phyloP scores from a whole-genome alignment of 352 stramenopile species.

The Elongisporangium undulatum region DNA sequence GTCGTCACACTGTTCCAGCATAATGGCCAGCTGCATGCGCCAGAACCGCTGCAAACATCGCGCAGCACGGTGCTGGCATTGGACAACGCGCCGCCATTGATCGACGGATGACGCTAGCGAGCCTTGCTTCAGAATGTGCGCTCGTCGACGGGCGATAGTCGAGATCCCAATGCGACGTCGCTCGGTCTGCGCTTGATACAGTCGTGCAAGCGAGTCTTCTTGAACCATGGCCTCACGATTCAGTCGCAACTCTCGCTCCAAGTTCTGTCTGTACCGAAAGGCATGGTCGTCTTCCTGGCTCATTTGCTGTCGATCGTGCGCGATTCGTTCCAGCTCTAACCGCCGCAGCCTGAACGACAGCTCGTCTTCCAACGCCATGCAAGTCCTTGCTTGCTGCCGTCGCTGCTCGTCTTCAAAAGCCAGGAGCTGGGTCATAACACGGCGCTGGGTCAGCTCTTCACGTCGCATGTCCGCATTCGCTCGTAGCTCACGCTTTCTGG shows the following conservation, averaged over 20 bases:
- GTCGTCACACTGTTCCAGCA: neutral
- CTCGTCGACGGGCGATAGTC: neutral
- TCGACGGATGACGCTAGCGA: constrained; percentile 3
- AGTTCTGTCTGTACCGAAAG: neutral
- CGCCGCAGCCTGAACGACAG: constrained; percentile 4
- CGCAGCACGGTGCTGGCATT: neutral
- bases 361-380: constrained; percentile 34
- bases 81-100: neutral
- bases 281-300: constrained; percentile 6
- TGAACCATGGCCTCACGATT: constrained; percentile 12
- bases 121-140: constrained; percentile 7
- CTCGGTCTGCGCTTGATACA: neutral
- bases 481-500: constrained; percentile 19
- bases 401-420: constrained; percentile 12
- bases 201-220: constrained; percentile 6
- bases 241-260: constrained; percentile 7
- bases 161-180: constrained; percentile 11
- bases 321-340: constrained; percentile 2
- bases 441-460: constrained; percentile 34
- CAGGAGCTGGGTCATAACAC: constrained; percentile 17
- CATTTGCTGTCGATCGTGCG: constrained; percentile 16
- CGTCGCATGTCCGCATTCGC: constrained; percentile 38
- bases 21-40: neutral
- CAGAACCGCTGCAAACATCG: neutral
- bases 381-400: constrained; percentile 13